phyloP scores from a whole-genome alignment of 257 asterid species.

The Nyctanthes arbortristis region DNA sequence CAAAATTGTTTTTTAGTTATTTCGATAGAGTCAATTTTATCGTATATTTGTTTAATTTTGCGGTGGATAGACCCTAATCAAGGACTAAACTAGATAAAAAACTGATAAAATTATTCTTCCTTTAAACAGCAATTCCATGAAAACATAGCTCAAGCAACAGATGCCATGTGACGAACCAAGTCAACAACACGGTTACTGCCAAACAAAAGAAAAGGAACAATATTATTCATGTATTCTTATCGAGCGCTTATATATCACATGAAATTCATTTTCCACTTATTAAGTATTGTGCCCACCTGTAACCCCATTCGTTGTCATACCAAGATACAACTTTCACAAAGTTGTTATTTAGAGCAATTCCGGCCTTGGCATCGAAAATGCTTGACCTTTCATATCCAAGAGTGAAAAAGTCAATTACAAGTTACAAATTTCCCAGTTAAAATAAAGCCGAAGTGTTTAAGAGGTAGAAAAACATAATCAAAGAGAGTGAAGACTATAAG shows the following conservation, averaged over 20 bases:
- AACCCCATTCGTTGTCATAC: slow-evolving; percentile 75
- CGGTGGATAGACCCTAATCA: not conserved
- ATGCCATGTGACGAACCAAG: slow-evolving; percentile 61
- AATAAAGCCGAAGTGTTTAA: no score
- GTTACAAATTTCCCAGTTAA: not conserved
- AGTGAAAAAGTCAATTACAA: not conserved
- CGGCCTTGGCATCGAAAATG: slow-evolving; percentile 69
- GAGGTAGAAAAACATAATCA: not conserved
- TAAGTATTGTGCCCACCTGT: slow-evolving; percentile 35
- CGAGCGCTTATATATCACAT: no score
- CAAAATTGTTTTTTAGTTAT: no score
- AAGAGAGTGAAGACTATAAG: no score
- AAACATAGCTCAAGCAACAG: slow-evolving; percentile 33
- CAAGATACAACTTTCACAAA: slow-evolving; percentile 59
- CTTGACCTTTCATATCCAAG: slow-evolving; percentile 47
- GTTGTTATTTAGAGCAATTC: slow-evolving; percentile 52
- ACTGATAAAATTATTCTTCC: not conserved
- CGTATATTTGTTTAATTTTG: no score
- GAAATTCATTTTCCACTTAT: no score
- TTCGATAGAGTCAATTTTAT: no score
- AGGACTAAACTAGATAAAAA: not conserved
- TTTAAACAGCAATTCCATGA: not conserved
- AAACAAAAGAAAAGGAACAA: not conserved
- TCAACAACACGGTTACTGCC: slow-evolving; percentile 57
- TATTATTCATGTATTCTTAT: not conserved